A percentile compares a stretch with the other conserved stretches of the same genome.
Evolutionary conservation across 441 rosid genomes (phyloP).

Genomic region (Viola pubescens): DNA sequence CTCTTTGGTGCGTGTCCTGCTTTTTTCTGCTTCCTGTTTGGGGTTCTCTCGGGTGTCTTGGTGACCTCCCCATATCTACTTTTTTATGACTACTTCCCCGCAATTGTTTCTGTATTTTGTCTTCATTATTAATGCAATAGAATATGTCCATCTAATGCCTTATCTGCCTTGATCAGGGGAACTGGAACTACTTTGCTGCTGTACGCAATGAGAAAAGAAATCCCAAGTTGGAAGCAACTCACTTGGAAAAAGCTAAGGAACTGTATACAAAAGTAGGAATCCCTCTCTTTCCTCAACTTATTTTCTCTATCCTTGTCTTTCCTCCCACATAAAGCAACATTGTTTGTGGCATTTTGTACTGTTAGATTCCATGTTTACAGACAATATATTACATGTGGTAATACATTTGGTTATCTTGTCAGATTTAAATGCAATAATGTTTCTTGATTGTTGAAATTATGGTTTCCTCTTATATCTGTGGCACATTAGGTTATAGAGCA

Average conservation of each 20-base stretch:
- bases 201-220: constrained; percentile 98
- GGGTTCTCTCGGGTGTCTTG: constrained; percentile 4
- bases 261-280: constrained; percentile 76
- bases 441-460: background rate
- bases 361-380: background rate
- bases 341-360: background rate
- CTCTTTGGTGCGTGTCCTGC: constrained; percentile 59
- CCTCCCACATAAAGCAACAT: background rate
- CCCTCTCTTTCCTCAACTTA: constrained; percentile 9
- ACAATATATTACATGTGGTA: too few species aligned
- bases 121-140: constrained; percentile 2
- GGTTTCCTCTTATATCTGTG: background rate
- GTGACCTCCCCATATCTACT: background rate
- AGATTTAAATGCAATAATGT: too few species aligned
- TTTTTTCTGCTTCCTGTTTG: constrained; percentile 5
- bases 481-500: constrained; percentile 7
- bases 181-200: constrained; percentile 99
- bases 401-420: too few species aligned
- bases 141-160: constrained; percentile 7
- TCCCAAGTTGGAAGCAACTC: constrained; percentile 98
- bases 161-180: constrained; percentile 58
- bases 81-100: background rate
- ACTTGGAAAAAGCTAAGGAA: constrained; percentile 98
- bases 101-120: background rate
- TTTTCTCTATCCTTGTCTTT: constrained; percentile 5